Evolutionary conservation across 176 grass and related monocot species (phyloP), one percentile per base, ranked within the genome.

Genomic region (Oryza nivara): DNA sequence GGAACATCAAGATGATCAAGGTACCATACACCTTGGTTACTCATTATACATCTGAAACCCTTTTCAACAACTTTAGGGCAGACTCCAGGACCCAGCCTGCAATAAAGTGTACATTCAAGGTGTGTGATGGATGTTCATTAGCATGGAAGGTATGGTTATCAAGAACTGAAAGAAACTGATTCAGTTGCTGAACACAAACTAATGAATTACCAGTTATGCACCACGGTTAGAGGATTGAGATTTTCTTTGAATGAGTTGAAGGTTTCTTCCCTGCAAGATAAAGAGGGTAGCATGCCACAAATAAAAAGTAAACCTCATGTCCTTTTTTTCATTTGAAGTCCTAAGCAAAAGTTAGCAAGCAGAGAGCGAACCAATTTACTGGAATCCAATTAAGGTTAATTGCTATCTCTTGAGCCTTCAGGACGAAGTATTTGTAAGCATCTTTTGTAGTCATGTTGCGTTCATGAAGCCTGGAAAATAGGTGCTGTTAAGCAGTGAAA

Each of bases 21-120:
- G 80, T 98, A 98, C 93, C 93, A 98, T 46, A 95, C 91, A 20
- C 93, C 96, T 90, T 95, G 93, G 73, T 98, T 98, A 45, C 96
- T 98, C 86, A 98, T 87, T 83, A 98, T 98, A 80, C 96, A 98
- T 87, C 89, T 95, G 71, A 95, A 92, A 75, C 96, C 96, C 77
- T 92, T 92, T 28, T 80, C 93, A 36, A 98, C 93, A 81, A 86
- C 93, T 84, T 95, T 80, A 54, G 96, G 96, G 61, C 93, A 98
- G 46, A 98, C 96, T 77, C 96, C 96, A 78, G 92, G 92, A 48
- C 96, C 96, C 71, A 92, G 74, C 96, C 96, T 94, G 81, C 56
- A 75, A 83, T 56, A 56, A 65, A 65, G 45, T 32, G 66, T 76
- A 67, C 13, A 66, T 51, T 51, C 17, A 81, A 36, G 0, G 34